Base-by-base conservation (phyloP, 495 filamentous ascomycete genomes). In the Lasiosphaeris hirsuta region DNA sequence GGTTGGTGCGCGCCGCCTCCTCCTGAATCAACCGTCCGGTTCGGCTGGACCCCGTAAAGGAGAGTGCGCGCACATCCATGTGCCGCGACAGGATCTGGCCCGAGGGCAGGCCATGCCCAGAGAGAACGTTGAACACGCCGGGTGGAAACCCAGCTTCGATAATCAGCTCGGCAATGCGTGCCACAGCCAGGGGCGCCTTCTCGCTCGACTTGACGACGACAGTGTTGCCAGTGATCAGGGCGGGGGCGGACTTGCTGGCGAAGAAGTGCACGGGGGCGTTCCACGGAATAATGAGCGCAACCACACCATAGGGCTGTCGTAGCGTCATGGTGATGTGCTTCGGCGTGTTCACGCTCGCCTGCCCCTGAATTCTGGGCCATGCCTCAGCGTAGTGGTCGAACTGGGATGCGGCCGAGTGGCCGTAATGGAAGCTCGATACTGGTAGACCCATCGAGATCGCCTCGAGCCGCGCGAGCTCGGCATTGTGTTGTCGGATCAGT, bases 281-380 rank as follows among this genome's bases (percentile, higher is more conserved):
- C 91, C 90, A 96, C 17, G 90, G 90, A 52, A 96, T 94, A 64
- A 96, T 96, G 71, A 93, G 86, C 8, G 85, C 91, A 51, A 90
- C 92, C 2, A 97, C 93, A 54, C 93, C 92, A 56, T 95, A 77
- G 0, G 93, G 93, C 68, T 97, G 88, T 44, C 88, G 86, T 35
- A 96, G 77, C 4, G 92, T 96, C 63, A 96, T 94, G 49, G 87
- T 90, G 54, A 97, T 81, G 72, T 96, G 93, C n/a, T 76, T 73
- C 4, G 84, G 84, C 4, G 80, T 84, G 53, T 89, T 90, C 65
- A 90, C 81, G 64, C 96, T 93, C n/a, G 88, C 87, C 70, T 95
- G 88, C 41, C 93, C 93, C 55, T 72, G 69, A 47, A 72, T 64
- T 0, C 45, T 51, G 7, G 57, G 57, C 69, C 69, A 70, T 0